A percentile compares a stretch with the other conserved stretches of the same genome.
These are phyloP conservation scores for Pulveroboletus frians DNA, from an alignment of 768 basidiomycete genomes.

Conservation along the genomic window DNA sequence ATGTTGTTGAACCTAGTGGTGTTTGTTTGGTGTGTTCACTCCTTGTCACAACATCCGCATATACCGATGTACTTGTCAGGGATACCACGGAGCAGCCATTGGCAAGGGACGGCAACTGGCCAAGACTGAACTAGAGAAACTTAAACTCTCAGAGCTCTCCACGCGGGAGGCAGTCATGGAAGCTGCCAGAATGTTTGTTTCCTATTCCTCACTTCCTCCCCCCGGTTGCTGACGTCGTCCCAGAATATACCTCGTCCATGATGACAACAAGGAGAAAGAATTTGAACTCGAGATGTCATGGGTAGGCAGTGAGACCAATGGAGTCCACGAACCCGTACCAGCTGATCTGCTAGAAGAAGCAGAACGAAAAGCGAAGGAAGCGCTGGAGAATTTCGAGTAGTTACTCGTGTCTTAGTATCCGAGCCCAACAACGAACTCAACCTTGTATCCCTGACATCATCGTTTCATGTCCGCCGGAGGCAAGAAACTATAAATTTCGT, in stretches of 20 bases:
- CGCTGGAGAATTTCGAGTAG: slow-evolving; percentile 65
- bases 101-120: slow-evolving; percentile 98
- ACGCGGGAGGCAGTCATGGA: slow-evolving; percentile 84
- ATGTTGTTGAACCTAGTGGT: slow-evolving; percentile 92
- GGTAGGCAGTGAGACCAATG: slow-evolving; percentile 82
- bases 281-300: slow-evolving; percentile 98
- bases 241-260: slow-evolving; percentile 96
- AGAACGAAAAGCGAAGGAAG: slow-evolving; percentile 80
- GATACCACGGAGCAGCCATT: slow-evolving; percentile 93
- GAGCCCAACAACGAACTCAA: slow-evolving; percentile 10
- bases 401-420: slow-evolving; percentile 17
- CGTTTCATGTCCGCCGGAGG: background rate
- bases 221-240: slow-evolving; percentile 5
- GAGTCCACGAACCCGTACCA: slow-evolving; percentile 78
- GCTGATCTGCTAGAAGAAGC: slow-evolving; percentile 81
- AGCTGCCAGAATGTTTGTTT: slow-evolving; percentile 87
- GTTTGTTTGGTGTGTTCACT: slow-evolving; percentile 67
- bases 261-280: slow-evolving; percentile 96
- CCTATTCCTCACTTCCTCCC: background rate
- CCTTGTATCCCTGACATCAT: slow-evolving; percentile 3
- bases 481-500: background rate
- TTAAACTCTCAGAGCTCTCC: slow-evolving; percentile 76
- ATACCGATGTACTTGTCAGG: slow-evolving; percentile 41
- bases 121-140: slow-evolving; percentile 97
- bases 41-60: background rate